Evolutionary conservation across 306 rosid genomes (phyloP), one percentile per base, ranked within the genome.

Genomic region (Nissolia schottii): DNA sequence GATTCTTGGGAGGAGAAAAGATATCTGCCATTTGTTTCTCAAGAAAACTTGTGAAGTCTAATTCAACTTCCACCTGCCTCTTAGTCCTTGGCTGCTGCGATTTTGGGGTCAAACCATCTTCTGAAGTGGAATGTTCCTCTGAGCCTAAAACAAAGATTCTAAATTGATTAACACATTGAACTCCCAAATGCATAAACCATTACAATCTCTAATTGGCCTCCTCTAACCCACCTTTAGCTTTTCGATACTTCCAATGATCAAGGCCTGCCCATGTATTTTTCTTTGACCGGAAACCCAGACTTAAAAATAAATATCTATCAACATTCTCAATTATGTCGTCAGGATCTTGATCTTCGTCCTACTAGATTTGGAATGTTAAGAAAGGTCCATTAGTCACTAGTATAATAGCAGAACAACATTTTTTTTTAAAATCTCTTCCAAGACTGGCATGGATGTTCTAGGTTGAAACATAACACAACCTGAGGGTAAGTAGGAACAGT

Each of bases 191-290:
- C n/a, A 78, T 24, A 41, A 35, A 72, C 43, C 28, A 67, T 22
- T 53, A 19, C 14, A 53, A 43, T 40, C 24, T 28, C 35, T n/a
- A 41, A 22, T 48, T 55, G 60, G 66, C 58, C 58, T 54, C 56
- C 41, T n/a, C n/a, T 56, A 76, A 63, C 12, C n/a, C 37, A 94
- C 96, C 97, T 85, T 89, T 89, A 62, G 89, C 60, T 79, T 85
- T 91, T 57, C 67, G 79, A 79, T 78, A 88, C 88, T 94, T 91
- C 99, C 97, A 94, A 74, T 91, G 98, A 46, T 94, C 98, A 56
- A 93, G 98, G 48, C 98, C 98, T 60, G 95, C 98, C 99, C 99
- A 94, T 71, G 95, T 88, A 80, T 94, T 91, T 60, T 79, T 87
- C 68, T 88, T 94, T 64, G 88, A 84, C 70, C 78, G 72, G 58